Conservation (phyloP, 306 rosid species). For the Cicer cuneatum region DNA sequence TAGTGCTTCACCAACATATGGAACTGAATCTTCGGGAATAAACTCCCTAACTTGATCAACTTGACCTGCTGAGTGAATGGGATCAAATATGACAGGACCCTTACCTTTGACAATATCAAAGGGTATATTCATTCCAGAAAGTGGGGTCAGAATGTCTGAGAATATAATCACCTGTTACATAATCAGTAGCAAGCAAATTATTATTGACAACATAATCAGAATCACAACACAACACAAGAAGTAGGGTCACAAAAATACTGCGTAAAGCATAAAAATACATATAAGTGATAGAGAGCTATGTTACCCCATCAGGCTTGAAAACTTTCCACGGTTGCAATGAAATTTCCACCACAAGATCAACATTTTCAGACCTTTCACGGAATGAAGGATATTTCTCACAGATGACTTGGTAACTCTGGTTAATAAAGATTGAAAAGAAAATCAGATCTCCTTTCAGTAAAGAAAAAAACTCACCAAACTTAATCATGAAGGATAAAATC, state of each 20-base stretch:
- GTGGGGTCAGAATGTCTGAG: constrained; percentile 97
- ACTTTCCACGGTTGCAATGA: constrained; percentile 96
- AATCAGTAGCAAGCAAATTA: constrained; percentile 22
- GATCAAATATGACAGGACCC: constrained; percentile 89
- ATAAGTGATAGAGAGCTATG: constrained; percentile 38
- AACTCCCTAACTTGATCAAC: constrained; percentile 84
- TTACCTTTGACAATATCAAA: constrained; percentile 97
- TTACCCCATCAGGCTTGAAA: constrained; percentile 96
- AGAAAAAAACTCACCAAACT: constrained; percentile 18
- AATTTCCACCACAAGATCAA: constrained; percentile 90
- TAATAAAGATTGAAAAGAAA: constrained; percentile 31
- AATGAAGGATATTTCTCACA: constrained; percentile 96
- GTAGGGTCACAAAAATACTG: neutral
- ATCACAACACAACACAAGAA: constrained; percentile 5
- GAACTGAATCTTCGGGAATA: constrained; percentile 92
- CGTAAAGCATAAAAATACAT: neutral
- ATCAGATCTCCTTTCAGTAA: constrained; percentile 39
- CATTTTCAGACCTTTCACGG: constrained; percentile 94
- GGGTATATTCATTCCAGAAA: constrained; percentile 97
- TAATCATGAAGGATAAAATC: neutral
- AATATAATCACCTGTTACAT: constrained; percentile 84
- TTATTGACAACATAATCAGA: constrained; percentile 41
- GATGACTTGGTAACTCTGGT: constrained; percentile 84
- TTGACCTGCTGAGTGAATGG: constrained; percentile 66
- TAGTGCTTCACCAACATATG: constrained; percentile 95